Evolutionary conservation across 495 filamentous ascomycete genomes (phyloP), one percentile per base, ranked within the genome.

Genomic region (Daldinia decipiens): DNA sequence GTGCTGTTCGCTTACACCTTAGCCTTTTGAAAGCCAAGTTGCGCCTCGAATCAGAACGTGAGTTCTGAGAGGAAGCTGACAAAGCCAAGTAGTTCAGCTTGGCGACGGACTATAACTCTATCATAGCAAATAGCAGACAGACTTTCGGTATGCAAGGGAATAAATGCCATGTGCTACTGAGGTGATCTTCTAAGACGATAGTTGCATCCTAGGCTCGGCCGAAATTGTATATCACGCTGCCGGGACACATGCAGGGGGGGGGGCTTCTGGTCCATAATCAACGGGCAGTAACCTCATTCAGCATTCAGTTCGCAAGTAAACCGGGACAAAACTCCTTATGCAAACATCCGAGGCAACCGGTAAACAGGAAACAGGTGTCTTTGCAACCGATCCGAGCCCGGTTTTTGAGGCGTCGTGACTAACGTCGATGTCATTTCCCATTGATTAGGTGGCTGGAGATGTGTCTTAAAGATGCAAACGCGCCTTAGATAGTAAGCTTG

Each of bases 101-200:
- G 34, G 38, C 45, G 19, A 0, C 34, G 38, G 21, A 32, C 68
- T 56, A 53, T 52, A 63, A 56, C 47, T 64, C 12, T 61, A 56
- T 36, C 29, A 56, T 34, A 6, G 31, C 31, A 56, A 31, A 56
- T 31, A 54, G 45, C 64, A 21, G 43, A 65, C 38, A 52, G 43
- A 27, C 38, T 19, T 9, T 43, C 24, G 27, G 36, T 17, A 32
- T 45, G 11, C 36, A 26, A 53, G 54, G 24, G 29, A 21, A 51
- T 19, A 26, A 59, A 50, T 47, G 62, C 63, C 69, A 72, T 67
- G 69, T 67, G 58, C 29, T 27, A 58, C 59, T 59, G 58, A 64
- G 64, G 29, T 59, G 59, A 64, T 72, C 60, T 67, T 67, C 60
- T 67, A 67, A 43, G 64, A 67, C 47, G n/a, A 19, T 52, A 36